These are phyloP conservation scores for Saccharomycopsis selenospora DNA, from an alignment of 805 yeast species.

Conservation along the genomic window DNA sequence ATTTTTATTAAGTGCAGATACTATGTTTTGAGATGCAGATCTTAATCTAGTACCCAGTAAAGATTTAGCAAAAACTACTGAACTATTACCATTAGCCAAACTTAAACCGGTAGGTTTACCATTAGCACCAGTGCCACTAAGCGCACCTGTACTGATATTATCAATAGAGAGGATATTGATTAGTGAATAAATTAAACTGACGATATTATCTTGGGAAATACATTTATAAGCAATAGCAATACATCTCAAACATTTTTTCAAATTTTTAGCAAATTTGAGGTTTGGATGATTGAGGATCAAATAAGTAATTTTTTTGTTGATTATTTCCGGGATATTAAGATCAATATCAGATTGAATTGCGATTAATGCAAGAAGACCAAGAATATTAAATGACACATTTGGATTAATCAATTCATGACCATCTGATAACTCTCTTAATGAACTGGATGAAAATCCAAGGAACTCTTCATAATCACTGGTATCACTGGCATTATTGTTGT, in stretches of 20 bases:
- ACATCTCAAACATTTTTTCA: conserved; percentile 13
- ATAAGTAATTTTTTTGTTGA: conserved; percentile 44
- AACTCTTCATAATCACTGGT: conserved; percentile 15
- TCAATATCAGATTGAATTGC: conserved; percentile 22
- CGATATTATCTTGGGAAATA: conserved; percentile 72
- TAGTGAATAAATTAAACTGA: conserved; percentile 77
- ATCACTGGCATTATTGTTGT: too few species aligned
- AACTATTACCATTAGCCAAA: conserved; percentile 17
- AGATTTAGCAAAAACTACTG: conserved; percentile 19
- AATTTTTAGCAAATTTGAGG: conserved; percentile 35
- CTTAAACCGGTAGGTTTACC: conserved; percentile 10
- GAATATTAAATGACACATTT: conserved; percentile 14
- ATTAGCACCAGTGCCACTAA: conserved; percentile 26
- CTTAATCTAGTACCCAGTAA: conserved; percentile 19
- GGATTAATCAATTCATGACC: conserved; percentile 14
- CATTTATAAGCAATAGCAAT: conserved; percentile 60
- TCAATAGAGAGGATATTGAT: conserved; percentile 63
- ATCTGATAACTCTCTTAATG: conserved; percentile 5
- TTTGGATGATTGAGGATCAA: conserved; percentile 41
- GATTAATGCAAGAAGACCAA: conserved; percentile 18
- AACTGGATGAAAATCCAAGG: conserved; percentile 33
- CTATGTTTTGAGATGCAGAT: conserved; percentile 14
- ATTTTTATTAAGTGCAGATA: conserved; percentile 8
- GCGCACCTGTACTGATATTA: conserved; percentile 31
- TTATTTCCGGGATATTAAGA: conserved; percentile 42